These are phyloP conservation scores for Mucor plumbeus DNA, from an alignment of 371 early-diverging fungal species.

Conservation along the genomic window DNA sequence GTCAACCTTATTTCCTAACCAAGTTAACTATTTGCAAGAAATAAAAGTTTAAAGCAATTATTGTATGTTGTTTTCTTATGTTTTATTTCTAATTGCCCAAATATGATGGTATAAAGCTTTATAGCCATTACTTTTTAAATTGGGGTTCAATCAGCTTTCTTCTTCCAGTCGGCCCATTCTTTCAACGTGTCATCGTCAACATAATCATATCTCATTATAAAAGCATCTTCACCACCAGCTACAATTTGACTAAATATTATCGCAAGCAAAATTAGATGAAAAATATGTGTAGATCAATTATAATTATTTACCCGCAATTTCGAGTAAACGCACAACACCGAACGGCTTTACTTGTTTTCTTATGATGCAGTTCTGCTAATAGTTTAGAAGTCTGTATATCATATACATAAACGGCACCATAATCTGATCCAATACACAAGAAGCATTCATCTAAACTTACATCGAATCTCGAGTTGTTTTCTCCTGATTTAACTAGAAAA, in stretches of 20 bases:
- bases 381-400: slow-evolving; percentile 67
- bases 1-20: no score
- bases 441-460: slow-evolving; percentile 69
- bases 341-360: slow-evolving; percentile 79
- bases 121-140: no score
- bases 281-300: neutral
- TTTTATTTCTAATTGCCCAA: no score
- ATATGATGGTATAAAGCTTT: no score
- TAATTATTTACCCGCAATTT: slow-evolving; percentile 67
- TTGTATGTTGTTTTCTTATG: no score
- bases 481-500: slow-evolving; percentile 44
- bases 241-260: slow-evolving; percentile 62
- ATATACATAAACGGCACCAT: slow-evolving; percentile 74
- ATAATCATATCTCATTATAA: slow-evolving; percentile 87
- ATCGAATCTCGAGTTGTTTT: slow-evolving; percentile 51
- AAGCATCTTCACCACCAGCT: slow-evolving; percentile 79
- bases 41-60: no score
- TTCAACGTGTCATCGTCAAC: slow-evolving; percentile 72
- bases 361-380: slow-evolving; percentile 73
- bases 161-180: slow-evolving; percentile 72
- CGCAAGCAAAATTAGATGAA: no score
- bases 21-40: no score
- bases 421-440: slow-evolving; percentile 76
- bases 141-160: neutral
- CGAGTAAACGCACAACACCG: slow-evolving; percentile 79